Base-by-base conservation (phyloP, 306 rosid genomes). In the Vachellia collinsii region DNA sequence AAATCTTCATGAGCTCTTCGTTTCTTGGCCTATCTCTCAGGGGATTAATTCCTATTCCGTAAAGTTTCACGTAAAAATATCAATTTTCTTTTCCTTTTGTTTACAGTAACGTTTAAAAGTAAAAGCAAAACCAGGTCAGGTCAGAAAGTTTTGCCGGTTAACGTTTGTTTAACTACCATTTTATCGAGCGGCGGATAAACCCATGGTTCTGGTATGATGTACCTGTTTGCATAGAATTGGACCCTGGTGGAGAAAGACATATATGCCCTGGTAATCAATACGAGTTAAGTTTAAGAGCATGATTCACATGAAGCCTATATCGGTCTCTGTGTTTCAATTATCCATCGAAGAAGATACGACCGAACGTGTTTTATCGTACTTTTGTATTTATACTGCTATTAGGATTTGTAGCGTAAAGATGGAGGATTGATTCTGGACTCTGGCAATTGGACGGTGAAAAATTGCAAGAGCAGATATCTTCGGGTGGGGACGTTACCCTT, bases 161-260 rank as follows among this genome's bases (percentile, higher is more conserved):
- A 79, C 34, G 81, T 65, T 74, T 72, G 84, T 84, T 82, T 54
- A 81, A 77, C 88, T 36, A 79, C 77, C 72, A 63, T 50, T 51
- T 62, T 17, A 23, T 22, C 65, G 66, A 50, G 70, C 7, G 77
- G 50, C 41, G 73, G 82, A 43, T 13, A 42, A 80, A 16, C 42
- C 36, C 44, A 62, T 6, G 34, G 4, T 20, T 46, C 42, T 47
- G 53, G 67, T 80, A 54, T n/a, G 48, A 38, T 23, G 41, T 5
- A 74, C 61, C 75, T 51, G 20, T 14, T 11, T 11, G 25, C 50
- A 6, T 20, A 34, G 48, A 67, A 80, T 74, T 44, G 43, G 19
- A 25, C 61, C 72, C 59, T 4, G 42, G 23, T 8, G 14, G 0
- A 0, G 43, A 83, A 80, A 80, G 87, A 83, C 80, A 20, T 14